phyloP scores from a whole-genome alignment of 306 rosid species.

The Purshia tridentata region DNA sequence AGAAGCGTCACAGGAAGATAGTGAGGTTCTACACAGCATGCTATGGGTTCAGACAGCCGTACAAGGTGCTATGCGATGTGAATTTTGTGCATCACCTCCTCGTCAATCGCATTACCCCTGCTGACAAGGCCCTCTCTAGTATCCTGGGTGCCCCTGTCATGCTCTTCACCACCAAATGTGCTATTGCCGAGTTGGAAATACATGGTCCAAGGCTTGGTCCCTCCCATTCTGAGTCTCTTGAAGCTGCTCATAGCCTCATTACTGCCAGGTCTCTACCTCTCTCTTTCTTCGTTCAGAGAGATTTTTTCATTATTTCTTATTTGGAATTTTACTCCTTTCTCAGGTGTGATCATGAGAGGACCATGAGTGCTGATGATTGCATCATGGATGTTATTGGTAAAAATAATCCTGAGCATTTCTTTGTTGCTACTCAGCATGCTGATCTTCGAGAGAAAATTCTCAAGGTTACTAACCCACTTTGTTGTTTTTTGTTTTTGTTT shows the following conservation, averaged over 20 bases:
- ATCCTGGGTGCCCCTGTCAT: conserved; percentile 56
- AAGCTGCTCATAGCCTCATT: conserved; percentile 56
- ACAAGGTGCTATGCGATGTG: conserved; percentile 74
- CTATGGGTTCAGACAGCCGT: conserved; percentile 68
- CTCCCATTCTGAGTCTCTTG: conserved; percentile 49
- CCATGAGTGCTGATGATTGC: conserved; percentile 54
- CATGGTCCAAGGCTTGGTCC: conserved; percentile 59
- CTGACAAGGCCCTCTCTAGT: conserved; percentile 55
- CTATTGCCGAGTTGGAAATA: conserved; percentile 62
- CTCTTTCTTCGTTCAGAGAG: not conserved
- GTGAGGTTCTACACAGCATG: conserved; percentile 71
- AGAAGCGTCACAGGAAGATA: conserved; percentile 67
- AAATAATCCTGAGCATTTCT: conserved; percentile 72
- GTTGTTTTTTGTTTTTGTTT: not conserved
- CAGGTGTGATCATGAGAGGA: conserved; percentile 71
- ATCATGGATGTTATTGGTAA: conserved; percentile 64
- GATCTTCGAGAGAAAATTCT: conserved; percentile 55
- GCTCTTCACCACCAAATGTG: conserved; percentile 83
- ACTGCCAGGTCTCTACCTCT: conserved; percentile 51
- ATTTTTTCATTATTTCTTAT: conserved; percentile 4
- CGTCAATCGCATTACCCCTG: conserved; percentile 58
- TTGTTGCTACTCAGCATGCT: conserved; percentile 73
- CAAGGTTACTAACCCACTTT: conserved; percentile 40
- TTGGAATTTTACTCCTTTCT: not conserved
- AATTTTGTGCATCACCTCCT: conserved; percentile 76